Base-by-base conservation (phyloP, 345 rosid genomes). In the Corymbia maculata region DNA sequence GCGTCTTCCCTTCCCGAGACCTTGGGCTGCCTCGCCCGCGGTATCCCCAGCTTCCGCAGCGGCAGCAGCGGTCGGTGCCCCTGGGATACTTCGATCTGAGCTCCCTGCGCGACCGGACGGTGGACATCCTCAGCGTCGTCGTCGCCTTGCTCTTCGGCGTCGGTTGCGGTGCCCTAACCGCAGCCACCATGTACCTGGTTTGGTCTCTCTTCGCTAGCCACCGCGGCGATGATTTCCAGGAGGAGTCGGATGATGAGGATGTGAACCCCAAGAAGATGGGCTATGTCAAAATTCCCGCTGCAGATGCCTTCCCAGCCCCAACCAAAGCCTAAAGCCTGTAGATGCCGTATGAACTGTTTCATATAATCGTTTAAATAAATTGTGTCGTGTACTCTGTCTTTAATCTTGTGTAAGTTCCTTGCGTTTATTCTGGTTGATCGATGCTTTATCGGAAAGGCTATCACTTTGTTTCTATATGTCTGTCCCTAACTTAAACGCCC, bases 101-200 rank as follows among this genome's bases (percentile, higher is more conserved):
- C 87, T 96, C 98, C 45, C 93, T 97, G 64, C 96, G 93, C 14
- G 96, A 98, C 51, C 98, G 98, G 13, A 91, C 98, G 28, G 94
- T 92, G 90, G 99, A 98, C 85, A 98, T 98, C 66, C 94, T 98
- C 21, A 96, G 98, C 90, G 98, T 98, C 30, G 97, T 98, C 9
- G 94, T 95, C 14, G 97, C 97, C 52, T 93, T 98, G 79, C 92
- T 98, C 5, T 96, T 98, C 59, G 99, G 99, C 7, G 99, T 98
- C 86, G 98, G 98, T 6, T 98, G 99, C 52, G 99, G 99, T 19
- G 98, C 99, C 80, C 94, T 98, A 61, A 96, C 99, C 15, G 99
- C 98, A 16, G 96, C 95, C 22, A 94, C 98, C 82, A 93, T 97
- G 97, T 97, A 94, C 91, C 92, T 97, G 90, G 94, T 93, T 45